Evolutionary conservation across 257 asterid genomes (phyloP).

Genomic region (Buddleja alternifolia): DNA sequence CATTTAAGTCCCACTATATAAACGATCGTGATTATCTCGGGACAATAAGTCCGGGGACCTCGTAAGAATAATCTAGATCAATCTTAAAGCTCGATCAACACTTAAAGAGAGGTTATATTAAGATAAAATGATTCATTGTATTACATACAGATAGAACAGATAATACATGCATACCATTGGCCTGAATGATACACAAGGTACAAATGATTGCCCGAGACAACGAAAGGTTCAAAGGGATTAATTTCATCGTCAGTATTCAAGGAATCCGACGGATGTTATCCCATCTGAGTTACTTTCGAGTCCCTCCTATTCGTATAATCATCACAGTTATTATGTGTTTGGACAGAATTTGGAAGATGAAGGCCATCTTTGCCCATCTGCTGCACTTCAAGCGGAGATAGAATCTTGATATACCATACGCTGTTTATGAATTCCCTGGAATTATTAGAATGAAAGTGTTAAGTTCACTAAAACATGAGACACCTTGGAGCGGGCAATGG

Average conservation of each 20-base stretch:
- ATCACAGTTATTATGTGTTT: constrained; percentile 42
- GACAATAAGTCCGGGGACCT: too few species aligned
- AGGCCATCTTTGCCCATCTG: constrained; percentile 92
- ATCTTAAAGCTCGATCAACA: too few species aligned
- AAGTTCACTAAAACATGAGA: neutral
- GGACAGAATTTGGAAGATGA: constrained; percentile 59
- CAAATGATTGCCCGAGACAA: neutral
- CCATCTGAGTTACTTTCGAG: constrained; percentile 54
- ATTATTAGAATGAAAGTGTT: neutral
- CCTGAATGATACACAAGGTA: constrained; percentile 3
- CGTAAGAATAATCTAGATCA: too few species aligned
- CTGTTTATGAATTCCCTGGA: constrained; percentile 87
- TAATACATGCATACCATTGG: constrained; percentile 20
- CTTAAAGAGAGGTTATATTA: too few species aligned
- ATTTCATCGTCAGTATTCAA: constrained; percentile 50
- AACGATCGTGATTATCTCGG: too few species aligned
- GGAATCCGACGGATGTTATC: constrained; percentile 72
- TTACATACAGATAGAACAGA: constrained; percentile 17
- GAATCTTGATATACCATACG: constrained; percentile 89
- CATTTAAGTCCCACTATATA: too few species aligned
- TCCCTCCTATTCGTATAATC: constrained; percentile 45
- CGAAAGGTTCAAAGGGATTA: neutral
- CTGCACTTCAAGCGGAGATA: constrained; percentile 89
- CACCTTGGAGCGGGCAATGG: neutral
- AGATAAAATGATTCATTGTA: too few species aligned